Evolutionary conservation across 2,329 filamentous ascomycete genomes (phyloP).

Genomic region (Massarina eburnea): DNA sequence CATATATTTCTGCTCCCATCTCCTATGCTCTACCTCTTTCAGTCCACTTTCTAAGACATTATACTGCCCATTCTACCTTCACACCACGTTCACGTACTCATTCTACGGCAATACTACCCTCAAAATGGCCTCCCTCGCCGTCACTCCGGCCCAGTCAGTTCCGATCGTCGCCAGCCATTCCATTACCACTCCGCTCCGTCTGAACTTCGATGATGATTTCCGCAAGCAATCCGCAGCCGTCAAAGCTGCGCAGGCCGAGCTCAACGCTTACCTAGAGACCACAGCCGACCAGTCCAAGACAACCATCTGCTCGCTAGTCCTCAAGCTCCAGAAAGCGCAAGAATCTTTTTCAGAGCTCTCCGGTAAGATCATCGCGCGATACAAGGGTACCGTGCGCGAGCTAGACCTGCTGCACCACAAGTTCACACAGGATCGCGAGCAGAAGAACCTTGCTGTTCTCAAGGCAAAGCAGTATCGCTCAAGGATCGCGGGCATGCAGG

Average conservation of each 20-base stretch:
- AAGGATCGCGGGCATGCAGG: no score
- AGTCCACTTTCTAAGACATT: no score
- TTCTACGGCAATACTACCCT: not conserved
- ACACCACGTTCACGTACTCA: not conserved
- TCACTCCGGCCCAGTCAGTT: no score
- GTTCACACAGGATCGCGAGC: not conserved
- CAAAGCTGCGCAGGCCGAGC: not conserved
- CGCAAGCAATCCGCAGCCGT: not conserved
- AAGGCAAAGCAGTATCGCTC: conserved; percentile 1
- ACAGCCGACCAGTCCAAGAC: not conserved
- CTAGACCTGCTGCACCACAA: not conserved
- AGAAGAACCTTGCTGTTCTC: not conserved
- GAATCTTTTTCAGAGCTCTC: not conserved
- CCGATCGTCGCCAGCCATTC: no score
- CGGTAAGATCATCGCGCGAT: conserved; percentile 2
- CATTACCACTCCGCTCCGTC: no score
- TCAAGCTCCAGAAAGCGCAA: not conserved
- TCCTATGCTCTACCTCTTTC: no score
- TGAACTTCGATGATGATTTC: not conserved
- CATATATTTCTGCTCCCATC: no score
- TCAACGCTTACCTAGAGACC: not conserved
- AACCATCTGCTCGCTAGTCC: not conserved
- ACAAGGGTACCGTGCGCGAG: conserved; percentile 1
- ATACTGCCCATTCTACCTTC: no score
- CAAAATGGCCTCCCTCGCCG: no score